Percentiles rank a stretch among this genome's conserved stretches.
phyloP scores from a whole-genome alignment of 2,329 filamentous ascomycete species.

The Penicillium sp. region DNA sequence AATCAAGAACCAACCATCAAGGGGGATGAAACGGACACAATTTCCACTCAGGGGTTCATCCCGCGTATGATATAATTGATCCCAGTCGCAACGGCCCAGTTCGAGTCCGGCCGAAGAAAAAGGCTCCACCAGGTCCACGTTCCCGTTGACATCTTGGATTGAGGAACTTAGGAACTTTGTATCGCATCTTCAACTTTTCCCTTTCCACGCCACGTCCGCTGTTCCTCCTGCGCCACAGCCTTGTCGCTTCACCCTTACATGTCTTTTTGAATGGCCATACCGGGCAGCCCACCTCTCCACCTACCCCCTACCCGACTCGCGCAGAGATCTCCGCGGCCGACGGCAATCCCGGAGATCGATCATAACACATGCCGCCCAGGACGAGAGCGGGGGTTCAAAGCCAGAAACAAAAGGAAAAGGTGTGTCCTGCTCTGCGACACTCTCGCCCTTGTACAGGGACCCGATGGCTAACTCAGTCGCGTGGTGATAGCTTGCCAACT shows the following conservation, averaged over 20 bases:
- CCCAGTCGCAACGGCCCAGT: constrained; percentile 11
- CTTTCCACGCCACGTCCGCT: constrained; percentile 1
- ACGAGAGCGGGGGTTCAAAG: constrained; percentile 50
- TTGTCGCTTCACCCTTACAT: constrained; percentile 1
- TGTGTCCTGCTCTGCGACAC: constrained; percentile 26
- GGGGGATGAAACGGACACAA: constrained; percentile 6
- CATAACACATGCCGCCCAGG: constrained; percentile 42
- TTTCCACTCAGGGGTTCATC: constrained; percentile 13
- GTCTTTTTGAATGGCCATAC: constrained; percentile 21
- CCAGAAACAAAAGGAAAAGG: constrained; percentile 56
- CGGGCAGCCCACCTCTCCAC: constrained; percentile 11
- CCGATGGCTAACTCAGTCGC: constrained; percentile 13
- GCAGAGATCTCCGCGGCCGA: constrained; percentile 22
- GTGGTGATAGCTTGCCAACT: constrained; percentile 72
- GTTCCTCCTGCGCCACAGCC: neutral
- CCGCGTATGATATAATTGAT: constrained; percentile 13
- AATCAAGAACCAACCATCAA: neutral
- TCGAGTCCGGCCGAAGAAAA: constrained; percentile 12
- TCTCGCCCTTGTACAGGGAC: neutral
- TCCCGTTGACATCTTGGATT: constrained; percentile 22
- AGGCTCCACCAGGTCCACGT: constrained; percentile 20
- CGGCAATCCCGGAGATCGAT: constrained; percentile 24
- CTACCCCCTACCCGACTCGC: constrained; percentile 12
- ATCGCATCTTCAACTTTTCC: constrained; percentile 8
- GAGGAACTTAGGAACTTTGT: constrained; percentile 10